phyloP scores from a whole-genome alignment of 441 rosid species.

The Melianthus villosus region DNA sequence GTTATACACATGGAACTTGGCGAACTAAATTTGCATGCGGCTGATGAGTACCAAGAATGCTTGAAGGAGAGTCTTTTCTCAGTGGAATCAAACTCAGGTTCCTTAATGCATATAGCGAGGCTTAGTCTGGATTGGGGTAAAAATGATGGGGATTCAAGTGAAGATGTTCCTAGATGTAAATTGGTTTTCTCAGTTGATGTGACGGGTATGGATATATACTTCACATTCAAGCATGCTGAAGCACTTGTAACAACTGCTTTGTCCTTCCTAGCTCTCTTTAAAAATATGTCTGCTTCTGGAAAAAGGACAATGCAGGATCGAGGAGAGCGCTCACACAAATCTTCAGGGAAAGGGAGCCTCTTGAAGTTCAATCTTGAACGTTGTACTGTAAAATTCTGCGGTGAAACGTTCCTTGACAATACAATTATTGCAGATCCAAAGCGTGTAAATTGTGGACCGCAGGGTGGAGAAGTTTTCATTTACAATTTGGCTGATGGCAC shows the following conservation, averaged over 20 bases:
- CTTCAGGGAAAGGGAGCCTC: slow-evolving; percentile 76
- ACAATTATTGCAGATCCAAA: slow-evolving; percentile 70
- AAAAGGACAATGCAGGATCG: slow-evolving; percentile 36
- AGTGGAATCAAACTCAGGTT: slow-evolving; percentile 87
- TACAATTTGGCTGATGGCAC: slow-evolving; percentile 63
- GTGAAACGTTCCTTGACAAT: slow-evolving; percentile 58
- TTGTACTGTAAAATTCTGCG: slow-evolving; percentile 61
- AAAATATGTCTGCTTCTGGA: slow-evolving; percentile 42
- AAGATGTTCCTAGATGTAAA: slow-evolving; percentile 42
- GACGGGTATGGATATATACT: slow-evolving; percentile 70
- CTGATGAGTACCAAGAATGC: slow-evolving; percentile 93
- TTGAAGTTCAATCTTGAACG: slow-evolving; percentile 68
- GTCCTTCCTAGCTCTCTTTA: slow-evolving; percentile 59
- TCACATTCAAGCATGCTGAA: slow-evolving; percentile 64
- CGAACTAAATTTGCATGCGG: slow-evolving; percentile 83
- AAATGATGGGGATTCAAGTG: slow-evolving; percentile 53
- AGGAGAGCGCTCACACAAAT: slow-evolving; percentile 35
- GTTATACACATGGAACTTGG: slow-evolving; percentile 90
- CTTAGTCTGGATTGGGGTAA: slow-evolving; percentile 90
- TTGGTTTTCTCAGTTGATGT: slow-evolving; percentile 73
- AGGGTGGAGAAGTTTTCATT: slow-evolving; percentile 70
- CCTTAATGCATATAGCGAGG: slow-evolving; percentile 79
- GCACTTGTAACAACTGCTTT: slow-evolving; percentile 58
- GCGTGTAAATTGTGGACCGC: slow-evolving; percentile 97
- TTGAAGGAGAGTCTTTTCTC: slow-evolving; percentile 70